Conservation (phyloP, 2,329 filamentous ascomycete genomes). For the Nemania sp. region DNA sequence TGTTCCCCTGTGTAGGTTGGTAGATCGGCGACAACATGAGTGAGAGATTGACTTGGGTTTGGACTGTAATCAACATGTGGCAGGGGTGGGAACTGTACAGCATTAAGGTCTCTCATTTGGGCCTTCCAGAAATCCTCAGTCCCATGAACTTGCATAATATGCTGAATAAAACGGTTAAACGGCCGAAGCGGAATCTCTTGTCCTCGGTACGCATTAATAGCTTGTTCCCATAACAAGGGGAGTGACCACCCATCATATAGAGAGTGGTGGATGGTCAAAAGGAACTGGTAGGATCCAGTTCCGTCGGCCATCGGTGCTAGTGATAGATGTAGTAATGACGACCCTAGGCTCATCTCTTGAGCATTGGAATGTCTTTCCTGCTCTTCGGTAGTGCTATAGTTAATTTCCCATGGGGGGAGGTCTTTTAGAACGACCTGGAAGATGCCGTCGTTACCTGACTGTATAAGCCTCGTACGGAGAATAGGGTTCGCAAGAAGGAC, state of each 20-base stretch:
- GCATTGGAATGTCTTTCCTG: conserved; percentile 3
- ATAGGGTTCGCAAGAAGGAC: conserved; percentile 21
- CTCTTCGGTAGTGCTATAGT: conserved; percentile 7
- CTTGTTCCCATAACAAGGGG: conserved; percentile 17
- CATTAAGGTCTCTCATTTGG: conserved; percentile 11
- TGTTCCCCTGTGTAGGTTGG: conserved; percentile 6
- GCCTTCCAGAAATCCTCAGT: conserved; percentile 13
- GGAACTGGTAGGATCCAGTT: conserved; percentile 6
- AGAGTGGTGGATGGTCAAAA: conserved; percentile 28
- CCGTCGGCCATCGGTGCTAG: conserved; percentile 3
- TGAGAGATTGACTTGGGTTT: conserved; percentile 15
- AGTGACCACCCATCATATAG: conserved; percentile 31
- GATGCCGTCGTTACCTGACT: not conserved
- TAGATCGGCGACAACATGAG: not conserved
- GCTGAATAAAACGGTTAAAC: conserved; percentile 28
- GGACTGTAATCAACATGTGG: conserved; percentile 21
- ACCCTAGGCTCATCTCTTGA: conserved; percentile 18
- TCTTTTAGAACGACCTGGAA: conserved; percentile 33
- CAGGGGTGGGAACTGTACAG: conserved; percentile 19
- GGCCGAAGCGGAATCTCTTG: conserved; percentile 6
- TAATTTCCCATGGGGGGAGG: not conserved
- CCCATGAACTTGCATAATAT: conserved; percentile 2
- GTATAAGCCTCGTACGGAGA: conserved; percentile 30
- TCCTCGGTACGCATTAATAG: conserved; percentile 7
- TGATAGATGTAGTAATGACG: conserved; percentile 15